Percentiles rank a stretch among this genome's conserved stretches.
phyloP scores from a whole-genome alignment of 805 yeast genomes.

The Isabelozyma pseudorhagii region DNA sequence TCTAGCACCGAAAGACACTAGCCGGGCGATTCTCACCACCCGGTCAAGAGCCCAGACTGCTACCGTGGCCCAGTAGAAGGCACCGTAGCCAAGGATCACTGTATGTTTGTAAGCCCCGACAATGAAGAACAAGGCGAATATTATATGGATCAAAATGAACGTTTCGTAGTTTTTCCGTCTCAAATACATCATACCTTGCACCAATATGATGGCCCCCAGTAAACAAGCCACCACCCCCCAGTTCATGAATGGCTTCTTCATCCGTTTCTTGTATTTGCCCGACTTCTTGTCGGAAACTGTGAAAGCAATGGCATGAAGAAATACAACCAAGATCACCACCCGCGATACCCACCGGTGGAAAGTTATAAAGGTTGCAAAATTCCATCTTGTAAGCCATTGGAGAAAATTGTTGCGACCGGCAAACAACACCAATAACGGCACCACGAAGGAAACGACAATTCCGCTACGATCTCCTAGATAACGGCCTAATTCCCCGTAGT shows the following conservation, averaged over 20 bases:
- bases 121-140: conserved; percentile 21
- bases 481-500: conserved; percentile 15
- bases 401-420: conserved; percentile 68
- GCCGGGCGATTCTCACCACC: conserved; percentile 14
- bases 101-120: conserved; percentile 22
- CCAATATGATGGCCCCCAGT: conserved; percentile 9
- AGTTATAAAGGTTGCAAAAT: conserved; percentile 52
- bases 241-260: conserved; percentile 14
- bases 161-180: conserved; percentile 21
- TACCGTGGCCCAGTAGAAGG: conserved; percentile 14
- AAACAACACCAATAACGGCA: conserved; percentile 55
- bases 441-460: conserved; percentile 40
- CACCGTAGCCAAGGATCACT: conserved; percentile 6
- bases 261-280: conserved; percentile 11
- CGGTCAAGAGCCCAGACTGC: conserved; percentile 24
- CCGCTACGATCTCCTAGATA: conserved; percentile 19
- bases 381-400: conserved; percentile 52
- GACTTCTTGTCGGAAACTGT: conserved; percentile 34
- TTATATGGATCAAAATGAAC: conserved; percentile 20
- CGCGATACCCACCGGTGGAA: conserved; percentile 64
- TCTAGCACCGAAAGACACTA: conserved; percentile 19
- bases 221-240: conserved; percentile 18
- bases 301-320: conserved; percentile 55
- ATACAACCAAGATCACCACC: conserved; percentile 39
- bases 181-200: conserved; percentile 18